Base-by-base conservation (phyloP, 495 filamentous ascomycete species). In the Aspergillus avenaceus region DNA sequence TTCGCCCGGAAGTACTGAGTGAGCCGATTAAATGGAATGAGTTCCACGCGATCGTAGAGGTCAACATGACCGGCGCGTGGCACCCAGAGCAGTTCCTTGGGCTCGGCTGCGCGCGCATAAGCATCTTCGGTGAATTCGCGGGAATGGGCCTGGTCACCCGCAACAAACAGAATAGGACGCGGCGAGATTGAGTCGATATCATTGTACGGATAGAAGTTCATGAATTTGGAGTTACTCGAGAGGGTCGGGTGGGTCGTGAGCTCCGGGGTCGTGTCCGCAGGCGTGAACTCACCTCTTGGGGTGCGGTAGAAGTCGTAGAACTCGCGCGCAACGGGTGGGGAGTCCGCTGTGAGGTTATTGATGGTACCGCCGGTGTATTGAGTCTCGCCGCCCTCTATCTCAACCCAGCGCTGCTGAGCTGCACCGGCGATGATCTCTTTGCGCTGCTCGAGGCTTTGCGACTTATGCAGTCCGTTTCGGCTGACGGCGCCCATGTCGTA, bases 251-350 rank as follows among this genome's bases (percentile, higher is more conserved):
- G 50, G 0, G 62, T 65, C 0, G 59, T 60, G 22, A 62, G 47
- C 6, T 62, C 19, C 14, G 44, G 18, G 1, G 54, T 56, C 2
- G 56, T 41, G 24, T 52, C 48, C 8, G 11, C 13, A 11, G 54
- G 59, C 12, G 54, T 54, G 26, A 65, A 50, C 42, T 60, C 56
- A 19, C 52, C 62, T 31, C 62, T 59, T 4, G 11, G 16, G 26
- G 59, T 60, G 9, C 62, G 62, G 47, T 65, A 65, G 44, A 54
- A 65, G 11, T 65, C 59, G 27, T 50, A 62, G 34, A 64, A 64
- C 28, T 62, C 62, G 7, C 54, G 56, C 5, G 41, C 44, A 5
- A 65, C 36, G 0, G 59, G 31, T 0, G 45, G 34, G 1, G 56
- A 18, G n/a, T 60, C 45, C 0, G 49, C 38, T 2, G 59, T 62